These are phyloP conservation scores for Macroventuria anomochaeta DNA, from an alignment of 2,329 filamentous ascomycete species.

Conservation along the genomic window DNA sequence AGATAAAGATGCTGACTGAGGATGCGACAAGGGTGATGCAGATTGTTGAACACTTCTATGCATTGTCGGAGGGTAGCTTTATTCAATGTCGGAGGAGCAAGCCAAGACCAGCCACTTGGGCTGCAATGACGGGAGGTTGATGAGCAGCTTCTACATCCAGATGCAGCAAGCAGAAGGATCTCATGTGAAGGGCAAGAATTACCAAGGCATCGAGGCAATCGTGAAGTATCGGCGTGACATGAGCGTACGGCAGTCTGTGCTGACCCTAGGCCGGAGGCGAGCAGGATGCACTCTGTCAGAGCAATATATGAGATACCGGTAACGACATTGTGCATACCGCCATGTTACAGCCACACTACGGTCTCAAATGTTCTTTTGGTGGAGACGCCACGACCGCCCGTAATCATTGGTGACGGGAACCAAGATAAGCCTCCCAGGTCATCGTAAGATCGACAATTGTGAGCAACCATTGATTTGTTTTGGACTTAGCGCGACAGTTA, in stretches of 20 bases:
- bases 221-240: constrained; percentile 26
- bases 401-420: neutral
- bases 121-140: constrained; percentile 19
- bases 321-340: constrained; percentile 11
- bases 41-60: constrained; percentile 25
- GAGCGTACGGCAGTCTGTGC: constrained; percentile 35
- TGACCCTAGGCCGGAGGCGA: constrained; percentile 24
- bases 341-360: constrained; percentile 16
- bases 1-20: constrained; percentile 29
- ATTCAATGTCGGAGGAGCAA: constrained; percentile 25
- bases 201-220: constrained; percentile 19
- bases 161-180: constrained; percentile 31
- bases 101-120: constrained; percentile 35
- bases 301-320: constrained; percentile 25
- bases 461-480: neutral
- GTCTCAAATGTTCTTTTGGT: constrained; percentile 9
- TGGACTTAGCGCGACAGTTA: neutral
- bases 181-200: constrained; percentile 18
- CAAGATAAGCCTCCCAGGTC: neutral
- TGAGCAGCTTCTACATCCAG: constrained; percentile 25
- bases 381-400: constrained; percentile 2
- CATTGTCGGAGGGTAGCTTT: constrained; percentile 33
- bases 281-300: constrained; percentile 25
- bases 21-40: constrained; percentile 29
- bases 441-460: constrained; percentile 1